Conservation (phyloP, 2,329 filamentous ascomycete genomes). For the Volutella citrinella region DNA sequence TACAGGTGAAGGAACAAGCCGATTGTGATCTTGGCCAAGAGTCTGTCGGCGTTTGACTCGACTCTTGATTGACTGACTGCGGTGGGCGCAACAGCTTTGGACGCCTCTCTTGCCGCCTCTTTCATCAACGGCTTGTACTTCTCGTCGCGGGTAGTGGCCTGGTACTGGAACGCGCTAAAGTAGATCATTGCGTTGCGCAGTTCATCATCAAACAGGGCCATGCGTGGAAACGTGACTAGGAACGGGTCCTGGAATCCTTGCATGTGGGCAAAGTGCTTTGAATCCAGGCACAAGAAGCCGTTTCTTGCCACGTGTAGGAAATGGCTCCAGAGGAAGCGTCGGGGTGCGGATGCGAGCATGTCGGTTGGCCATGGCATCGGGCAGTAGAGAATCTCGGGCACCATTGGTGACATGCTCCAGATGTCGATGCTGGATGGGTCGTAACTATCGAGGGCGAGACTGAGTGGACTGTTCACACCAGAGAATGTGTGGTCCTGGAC, state of each 20-base stretch:
- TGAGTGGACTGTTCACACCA: neutral
- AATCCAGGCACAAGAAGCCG: conserved; percentile 13
- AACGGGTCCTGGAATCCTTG: conserved; percentile 15
- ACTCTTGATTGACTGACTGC: neutral
- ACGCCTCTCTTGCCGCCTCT: conserved; percentile 6
- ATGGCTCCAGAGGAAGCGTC: conserved; percentile 16
- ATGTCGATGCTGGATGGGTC: no score
- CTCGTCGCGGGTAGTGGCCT: conserved; percentile 5
- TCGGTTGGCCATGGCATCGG: conserved; percentile 17
- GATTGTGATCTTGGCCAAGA: conserved; percentile 10
- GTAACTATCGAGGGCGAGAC: neutral
- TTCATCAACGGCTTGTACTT: conserved; percentile 4
- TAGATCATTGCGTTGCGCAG: conserved; percentile 11
- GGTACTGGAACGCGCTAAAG: conserved; percentile 12
- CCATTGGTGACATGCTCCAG: neutral
- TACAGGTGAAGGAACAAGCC: neutral
- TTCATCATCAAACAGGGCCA: conserved; percentile 11
- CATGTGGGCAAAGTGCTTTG: conserved; percentile 12
- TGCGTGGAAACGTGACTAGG: conserved; percentile 9
- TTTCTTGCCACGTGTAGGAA: conserved; percentile 10
- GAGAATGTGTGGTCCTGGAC: neutral
- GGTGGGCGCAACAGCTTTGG: conserved; percentile 3
- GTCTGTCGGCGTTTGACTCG: conserved; percentile 3
- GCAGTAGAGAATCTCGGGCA: conserved; percentile 6
- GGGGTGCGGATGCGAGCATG: conserved; percentile 13